These are phyloP conservation scores for Plasmodium inui DNA, from an alignment of 169 alveolate genomes.

Conservation along the genomic window DNA sequence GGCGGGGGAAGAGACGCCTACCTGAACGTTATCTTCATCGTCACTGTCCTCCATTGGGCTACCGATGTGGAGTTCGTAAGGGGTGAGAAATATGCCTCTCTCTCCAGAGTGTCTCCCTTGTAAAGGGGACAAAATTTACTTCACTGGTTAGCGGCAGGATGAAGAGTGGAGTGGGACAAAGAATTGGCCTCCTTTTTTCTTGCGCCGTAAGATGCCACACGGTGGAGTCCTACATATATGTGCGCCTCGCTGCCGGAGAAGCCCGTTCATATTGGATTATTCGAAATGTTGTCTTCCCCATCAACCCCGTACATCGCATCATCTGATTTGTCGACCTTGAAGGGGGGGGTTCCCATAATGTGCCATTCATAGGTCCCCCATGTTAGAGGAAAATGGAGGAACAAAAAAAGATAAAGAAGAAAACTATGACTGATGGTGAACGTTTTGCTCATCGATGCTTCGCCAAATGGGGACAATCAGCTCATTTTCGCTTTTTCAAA, in stretches of 20 bases:
- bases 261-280: not conserved
- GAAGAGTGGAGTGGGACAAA: not conserved
- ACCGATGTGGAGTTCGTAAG: not conserved
- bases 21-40: constrained; percentile 63
- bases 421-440: not conserved
- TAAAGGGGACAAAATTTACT: not conserved
- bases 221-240: not conserved
- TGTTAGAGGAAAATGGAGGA: not conserved
- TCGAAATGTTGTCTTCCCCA: not conserved
- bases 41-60: constrained; percentile 57
- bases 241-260: not conserved
- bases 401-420: not conserved
- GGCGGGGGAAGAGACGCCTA: not conserved
- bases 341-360: not conserved
- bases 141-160: not conserved
- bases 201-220: not conserved
- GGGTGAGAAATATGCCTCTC: not conserved
- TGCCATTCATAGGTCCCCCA: not conserved
- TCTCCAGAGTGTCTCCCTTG: not conserved
- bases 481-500: not conserved
- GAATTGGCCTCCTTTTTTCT: not conserved
- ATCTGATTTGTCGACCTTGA: not conserved
- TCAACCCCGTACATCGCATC: not conserved
- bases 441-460: not conserved
- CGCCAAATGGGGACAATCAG: not conserved